phyloP scores from a whole-genome alignment of 2,329 filamentous ascomycete genomes.

The Neurospora sp. region DNA sequence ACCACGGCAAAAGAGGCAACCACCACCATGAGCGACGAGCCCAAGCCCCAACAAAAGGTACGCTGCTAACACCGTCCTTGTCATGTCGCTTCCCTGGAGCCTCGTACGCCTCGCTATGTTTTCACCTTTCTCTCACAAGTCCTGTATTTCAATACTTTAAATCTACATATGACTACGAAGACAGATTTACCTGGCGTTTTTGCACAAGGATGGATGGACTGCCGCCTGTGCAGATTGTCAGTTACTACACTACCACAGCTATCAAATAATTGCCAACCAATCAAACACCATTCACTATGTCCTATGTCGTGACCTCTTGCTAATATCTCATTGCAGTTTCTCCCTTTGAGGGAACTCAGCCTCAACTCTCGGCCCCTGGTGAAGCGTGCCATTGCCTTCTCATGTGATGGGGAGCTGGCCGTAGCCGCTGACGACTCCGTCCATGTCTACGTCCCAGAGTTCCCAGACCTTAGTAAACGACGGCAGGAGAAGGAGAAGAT shows the following conservation, averaged over 20 bases:
- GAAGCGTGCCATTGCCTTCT: slow-evolving; percentile 38
- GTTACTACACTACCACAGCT: neutral
- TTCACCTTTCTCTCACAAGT: neutral
- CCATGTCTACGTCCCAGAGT: slow-evolving; percentile 20
- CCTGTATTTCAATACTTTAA: neutral
- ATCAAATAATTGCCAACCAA: neutral
- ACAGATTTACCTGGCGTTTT: neutral
- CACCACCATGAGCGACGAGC: neutral
- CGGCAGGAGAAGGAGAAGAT: slow-evolving; percentile 3
- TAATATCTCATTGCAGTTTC: slow-evolving; percentile 23
- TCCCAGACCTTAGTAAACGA: slow-evolving; percentile 16
- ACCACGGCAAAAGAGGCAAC: neutral
- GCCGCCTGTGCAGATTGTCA: neutral
- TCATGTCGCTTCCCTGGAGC: neutral
- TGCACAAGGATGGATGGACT: neutral
- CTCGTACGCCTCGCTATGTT: neutral
- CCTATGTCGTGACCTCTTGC: neutral
- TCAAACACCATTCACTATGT: neutral
- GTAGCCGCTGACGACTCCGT: slow-evolving; percentile 44
- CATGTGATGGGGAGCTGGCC: slow-evolving; percentile 47
- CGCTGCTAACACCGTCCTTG: neutral
- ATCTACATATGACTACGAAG: neutral
- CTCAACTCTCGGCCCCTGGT: slow-evolving; percentile 20
- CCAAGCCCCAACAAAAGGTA: neutral
- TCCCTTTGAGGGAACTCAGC: slow-evolving; percentile 32